Base-by-base conservation (phyloP, 2,329 filamentous ascomycete genomes). In the Pestalotiopsis fici region DNA sequence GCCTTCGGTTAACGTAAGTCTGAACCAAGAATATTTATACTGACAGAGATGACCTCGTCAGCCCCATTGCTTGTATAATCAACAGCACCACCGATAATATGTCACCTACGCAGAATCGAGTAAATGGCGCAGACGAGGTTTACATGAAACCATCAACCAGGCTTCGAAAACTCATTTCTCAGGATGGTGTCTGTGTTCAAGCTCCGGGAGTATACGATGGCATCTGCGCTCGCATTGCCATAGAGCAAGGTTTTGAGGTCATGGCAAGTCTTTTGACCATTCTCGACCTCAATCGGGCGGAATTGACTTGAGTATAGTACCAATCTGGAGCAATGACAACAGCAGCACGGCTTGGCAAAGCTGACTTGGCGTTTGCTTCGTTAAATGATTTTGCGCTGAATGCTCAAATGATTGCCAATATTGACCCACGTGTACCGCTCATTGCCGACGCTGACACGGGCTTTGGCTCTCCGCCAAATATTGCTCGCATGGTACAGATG, bases 381-480 rank as follows among this genome's bases (percentile, higher is more conserved):
- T 80, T 89, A 37, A 84, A 86, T 72, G 89, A 91, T 77, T 91
- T 92, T 88, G 80, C 82, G 43, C 79, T 80, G 57, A 88, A 91
- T 74, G 89, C 88, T n/a, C 81, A 83, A 64, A 91, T 91, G 87
- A 88, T 92, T 67, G 88, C 89, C 66, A 84, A 83, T 55, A 81
- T 91, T 35, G 82, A 89, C 70, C 83, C 85, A 0, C 75, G 76
- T 0, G 79, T 86, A 0, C 89, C 89, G 0, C 75, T 92, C 23
- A 90, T 91, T 70, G 88, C 87, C 9, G 87, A 90, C 73, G 86
- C 85, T 35, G 87, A 89, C 74, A 88, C 87, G 0, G 86, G 86
- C 54, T 89, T 87, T 75, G 87, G 85, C 27, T 82, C 82, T 21
- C 83, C 84, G 3, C 77, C 83, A 35, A 86, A 84, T 80, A 83